Percentiles rank a stretch among this genome's conserved stretches.
Evolutionary conservation across 495 filamentous ascomycete species (phyloP).

Genomic region (Aspergillus hancockii): DNA sequence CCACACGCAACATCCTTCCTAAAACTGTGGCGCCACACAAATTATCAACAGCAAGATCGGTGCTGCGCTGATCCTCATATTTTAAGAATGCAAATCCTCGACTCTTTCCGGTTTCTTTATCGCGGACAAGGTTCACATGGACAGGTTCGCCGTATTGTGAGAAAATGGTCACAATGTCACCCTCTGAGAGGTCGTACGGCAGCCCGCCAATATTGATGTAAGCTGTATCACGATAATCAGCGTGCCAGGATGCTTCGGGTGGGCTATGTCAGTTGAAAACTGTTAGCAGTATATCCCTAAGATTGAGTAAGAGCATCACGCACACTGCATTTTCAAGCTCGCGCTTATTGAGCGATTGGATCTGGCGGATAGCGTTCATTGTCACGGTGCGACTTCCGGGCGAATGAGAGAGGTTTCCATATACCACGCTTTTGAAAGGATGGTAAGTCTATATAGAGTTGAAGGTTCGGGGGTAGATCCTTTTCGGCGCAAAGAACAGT

Average conservation of each 20-base stretch:
- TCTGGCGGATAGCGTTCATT: slow-evolving; percentile 92
- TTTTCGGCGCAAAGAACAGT: slow-evolving; percentile 3
- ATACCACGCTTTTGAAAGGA: neutral
- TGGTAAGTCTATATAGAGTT: neutral
- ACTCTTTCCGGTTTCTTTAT: slow-evolving; percentile 94
- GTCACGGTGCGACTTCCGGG: neutral
- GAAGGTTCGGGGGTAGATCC: neutral
- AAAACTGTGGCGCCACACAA: slow-evolving; percentile 81
- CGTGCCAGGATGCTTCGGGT: slow-evolving; percentile 91
- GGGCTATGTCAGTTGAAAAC: slow-evolving; percentile 44
- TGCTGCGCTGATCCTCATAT: slow-evolving; percentile 97
- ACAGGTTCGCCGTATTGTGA: slow-evolving; percentile 95
- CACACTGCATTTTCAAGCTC: slow-evolving; percentile 88
- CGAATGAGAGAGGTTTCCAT: neutral
- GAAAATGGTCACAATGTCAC: slow-evolving; percentile 95
- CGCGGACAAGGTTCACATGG: slow-evolving; percentile 84
- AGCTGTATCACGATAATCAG: slow-evolving; percentile 95
- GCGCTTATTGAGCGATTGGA: slow-evolving; percentile 90
- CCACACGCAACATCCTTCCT: slow-evolving; percentile 80
- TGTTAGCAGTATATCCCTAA: slow-evolving; percentile 14
- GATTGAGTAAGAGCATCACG: slow-evolving; percentile 14
- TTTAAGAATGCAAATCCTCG: slow-evolving; percentile 94
- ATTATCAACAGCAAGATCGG: slow-evolving; percentile 94
- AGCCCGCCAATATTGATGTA: slow-evolving; percentile 96
- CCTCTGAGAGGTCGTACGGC: slow-evolving; percentile 90